Percentiles rank a stretch among this genome's conserved stretches.
These are phyloP conservation scores for barrel medic (Medicago truncatula) DNA, from an alignment of 306 rosid species.

Conservation along the genomic window MtrunA17r5.0-ANR NC_053048.1:8290501-8291000, in stretches of 20 bases:
- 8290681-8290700: slow-evolving; percentile 30
- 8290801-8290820: slow-evolving; percentile 1
- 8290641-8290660: slow-evolving; percentile 31
- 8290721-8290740: slow-evolving; percentile 3
- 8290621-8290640: slow-evolving; percentile 1
- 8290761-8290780: slow-evolving; percentile 22
- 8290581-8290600: slow-evolving; percentile 19
- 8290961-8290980: slow-evolving; percentile 51
- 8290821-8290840: slow-evolving; percentile 35
- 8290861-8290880: slow-evolving; percentile 44
- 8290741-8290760: slow-evolving; percentile 22
- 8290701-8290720: slow-evolving; percentile 3
- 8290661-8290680: slow-evolving; percentile 19
- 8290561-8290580: slow-evolving; percentile 33
- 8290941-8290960: slow-evolving; percentile 49
- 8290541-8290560: slow-evolving; percentile 45
- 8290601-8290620: not conserved
- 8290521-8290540: slow-evolving; percentile 52
- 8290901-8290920: slow-evolving; percentile 24
- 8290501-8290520: slow-evolving; percentile 38
- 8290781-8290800: slow-evolving; percentile 1
- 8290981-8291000: slow-evolving; percentile 50
- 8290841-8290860: slow-evolving; percentile 15
- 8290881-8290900: slow-evolving; percentile 26
- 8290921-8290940: slow-evolving; percentile 57